phyloP scores from a whole-genome alignment of 805 yeast species.

The Candida pini region DNA sequence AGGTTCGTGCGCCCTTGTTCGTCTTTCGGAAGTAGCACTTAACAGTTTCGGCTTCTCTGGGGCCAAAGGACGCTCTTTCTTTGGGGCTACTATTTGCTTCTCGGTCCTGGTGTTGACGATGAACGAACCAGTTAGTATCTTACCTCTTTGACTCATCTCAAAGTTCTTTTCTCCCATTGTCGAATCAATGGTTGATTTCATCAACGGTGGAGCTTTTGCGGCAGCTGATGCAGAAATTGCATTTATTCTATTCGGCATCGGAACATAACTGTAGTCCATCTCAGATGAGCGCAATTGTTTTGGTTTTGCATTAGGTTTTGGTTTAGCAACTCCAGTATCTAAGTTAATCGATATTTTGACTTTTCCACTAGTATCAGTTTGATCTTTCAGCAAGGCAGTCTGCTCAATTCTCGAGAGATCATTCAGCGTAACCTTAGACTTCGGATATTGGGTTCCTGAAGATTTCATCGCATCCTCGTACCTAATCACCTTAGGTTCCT shows the following conservation, averaged over 20 bases:
- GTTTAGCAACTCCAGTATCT: background rate
- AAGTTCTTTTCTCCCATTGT: slow-evolving; percentile 11
- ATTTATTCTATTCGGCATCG: slow-evolving; percentile 12
- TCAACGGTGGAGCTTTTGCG: slow-evolving; percentile 20
- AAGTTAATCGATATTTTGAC: too few species aligned
- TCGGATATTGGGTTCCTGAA: too few species aligned
- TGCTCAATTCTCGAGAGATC: slow-evolving; percentile 2
- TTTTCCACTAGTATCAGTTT: background rate
- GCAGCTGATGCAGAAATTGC: slow-evolving; percentile 19
- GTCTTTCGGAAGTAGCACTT: background rate
- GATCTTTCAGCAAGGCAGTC: background rate
- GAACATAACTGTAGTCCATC: slow-evolving; percentile 8
- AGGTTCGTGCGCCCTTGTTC: background rate
- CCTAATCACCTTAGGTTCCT: slow-evolving; percentile 20
- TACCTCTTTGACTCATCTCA: slow-evolving; percentile 8
- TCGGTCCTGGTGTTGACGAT: background rate
- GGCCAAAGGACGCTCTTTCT: too few species aligned
- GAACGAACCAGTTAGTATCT: slow-evolving; percentile 3
- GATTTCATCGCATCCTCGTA: slow-evolving; percentile 19
- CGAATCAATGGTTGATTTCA: slow-evolving; percentile 6
- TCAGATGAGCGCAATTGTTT: background rate
- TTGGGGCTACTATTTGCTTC: background rate
- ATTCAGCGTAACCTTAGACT: too few species aligned
- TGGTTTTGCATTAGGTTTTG: slow-evolving; percentile 1
- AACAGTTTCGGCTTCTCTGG: too few species aligned